Evolutionary conservation across 495 filamentous ascomycete species (phyloP).

Genomic region (Aspergillus ellipticus): DNA sequence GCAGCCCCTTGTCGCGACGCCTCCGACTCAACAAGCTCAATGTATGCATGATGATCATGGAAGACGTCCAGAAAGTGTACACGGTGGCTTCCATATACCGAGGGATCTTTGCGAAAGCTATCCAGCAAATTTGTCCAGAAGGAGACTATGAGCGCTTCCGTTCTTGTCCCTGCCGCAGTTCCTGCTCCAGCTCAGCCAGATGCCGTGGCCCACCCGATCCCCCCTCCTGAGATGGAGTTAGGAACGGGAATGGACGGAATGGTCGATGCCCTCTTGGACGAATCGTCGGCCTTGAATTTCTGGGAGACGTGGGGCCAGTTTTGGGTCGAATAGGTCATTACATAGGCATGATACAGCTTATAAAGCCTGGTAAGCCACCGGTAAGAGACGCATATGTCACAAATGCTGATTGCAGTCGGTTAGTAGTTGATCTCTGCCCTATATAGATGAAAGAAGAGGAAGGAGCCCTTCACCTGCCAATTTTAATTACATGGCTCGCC

Average conservation of each 20-base stretch:
- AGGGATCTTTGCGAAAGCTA: constrained; percentile 29
- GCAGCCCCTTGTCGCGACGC: constrained; percentile 25
- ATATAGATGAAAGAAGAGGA: no score
- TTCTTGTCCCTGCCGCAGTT: background rate
- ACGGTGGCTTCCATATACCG: constrained; percentile 31
- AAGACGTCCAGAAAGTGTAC: constrained; percentile 36
- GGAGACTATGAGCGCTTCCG: constrained; percentile 5
- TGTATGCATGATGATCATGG: constrained; percentile 39
- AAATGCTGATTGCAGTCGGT: no score
- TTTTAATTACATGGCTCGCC: no score
- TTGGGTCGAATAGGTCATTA: background rate
- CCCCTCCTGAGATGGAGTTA: background rate
- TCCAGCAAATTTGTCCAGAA: constrained; percentile 26
- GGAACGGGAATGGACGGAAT: constrained; percentile 12
- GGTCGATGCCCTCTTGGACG: constrained; percentile 28
- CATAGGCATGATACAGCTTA: background rate
- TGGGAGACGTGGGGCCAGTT: constrained; percentile 23
- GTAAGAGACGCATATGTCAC: no score
- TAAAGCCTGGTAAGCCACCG: no score
- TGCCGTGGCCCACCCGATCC: background rate
- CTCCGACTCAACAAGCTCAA: constrained; percentile 38
- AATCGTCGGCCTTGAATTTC: constrained; percentile 25
- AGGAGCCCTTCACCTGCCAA: no score
- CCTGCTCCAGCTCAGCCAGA: background rate
- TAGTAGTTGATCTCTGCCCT: no score